Evolutionary conservation across 225 moss, liverwort and hornwort genomes (phyloP), one percentile per base, ranked within the genome.

Genomic region (Sphagnum tenellum): DNA sequence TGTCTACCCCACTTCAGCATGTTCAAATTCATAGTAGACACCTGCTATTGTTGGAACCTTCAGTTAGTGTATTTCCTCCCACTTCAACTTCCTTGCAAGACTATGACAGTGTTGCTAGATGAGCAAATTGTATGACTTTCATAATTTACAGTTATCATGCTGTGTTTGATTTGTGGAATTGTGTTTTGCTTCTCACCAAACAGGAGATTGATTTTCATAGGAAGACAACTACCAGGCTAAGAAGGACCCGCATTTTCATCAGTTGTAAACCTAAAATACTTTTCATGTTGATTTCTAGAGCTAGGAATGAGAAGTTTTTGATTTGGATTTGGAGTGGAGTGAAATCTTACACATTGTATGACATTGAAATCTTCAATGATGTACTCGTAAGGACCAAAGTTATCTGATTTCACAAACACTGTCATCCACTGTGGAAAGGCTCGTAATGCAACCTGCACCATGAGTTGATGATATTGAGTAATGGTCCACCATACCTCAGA

Each of bases 381-480:
- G 5, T 67, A 64, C 55, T 82, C 74, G 14, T 79, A 79, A 0
- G 80, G 76, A 3, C 86, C 82, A 62, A 83, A 9, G 12, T 80
- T 72, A 8, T 80, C 79, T 1, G 79, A 82, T 71, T 82, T 89
- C 45, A 88, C 78, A 57, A 69, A 94, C 0, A 82, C 79, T 11
- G 68, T 78, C 94, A 94, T 91, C 94, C 89, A 94, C 12, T 73
- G 44, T 2, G 91, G 91, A 69, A 91, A 94, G 47, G 81, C 73
- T 57, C 53, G 64, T 12, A 76, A 61, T 6, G 71, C 71, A 45
- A 82, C 87, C 89, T 93, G 69, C 12, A 59, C 44, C 29, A 71
- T 29, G 1, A 29, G 29, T 29, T 29, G 29, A 29, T 29, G 29
- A 29, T 29, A 29, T 29, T 29, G 29, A 29, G 29, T 29, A 29